phyloP scores from a whole-genome alignment of 352 stramenopile genomes.

The Phytophthora chlamydospora region DNA sequence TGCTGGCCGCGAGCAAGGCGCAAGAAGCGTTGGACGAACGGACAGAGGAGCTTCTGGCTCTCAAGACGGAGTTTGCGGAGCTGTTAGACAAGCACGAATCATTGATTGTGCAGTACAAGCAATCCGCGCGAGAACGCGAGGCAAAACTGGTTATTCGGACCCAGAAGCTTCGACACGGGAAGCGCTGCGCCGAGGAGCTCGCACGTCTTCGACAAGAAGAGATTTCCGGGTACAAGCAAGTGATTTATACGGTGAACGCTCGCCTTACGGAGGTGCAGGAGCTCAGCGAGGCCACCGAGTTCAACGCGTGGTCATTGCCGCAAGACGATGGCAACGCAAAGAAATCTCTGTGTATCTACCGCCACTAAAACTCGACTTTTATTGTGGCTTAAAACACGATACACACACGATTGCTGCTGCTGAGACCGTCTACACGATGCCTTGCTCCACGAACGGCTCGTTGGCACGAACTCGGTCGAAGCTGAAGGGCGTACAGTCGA shows the following conservation, averaged over 20 bases:
- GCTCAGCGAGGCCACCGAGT: conserved; percentile 30
- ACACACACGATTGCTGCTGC: conserved; percentile 7
- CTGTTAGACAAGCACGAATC: conserved; percentile 62
- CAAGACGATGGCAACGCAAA: conserved; percentile 34
- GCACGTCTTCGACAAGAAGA: conserved; percentile 52
- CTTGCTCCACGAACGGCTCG: conserved; percentile 74
- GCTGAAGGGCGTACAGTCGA: conserved; percentile 73
- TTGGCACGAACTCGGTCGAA: conserved; percentile 77
- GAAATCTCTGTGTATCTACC: conserved; percentile 71
- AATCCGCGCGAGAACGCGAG: conserved; percentile 47
- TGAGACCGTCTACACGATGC: conserved; percentile 62
- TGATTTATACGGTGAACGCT: conserved; percentile 66
- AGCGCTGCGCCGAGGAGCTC: conserved; percentile 62
- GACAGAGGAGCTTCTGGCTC: conserved; percentile 52
- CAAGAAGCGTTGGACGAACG: conserved; percentile 45
- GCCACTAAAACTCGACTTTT: conserved; percentile 48
- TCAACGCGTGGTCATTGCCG: conserved; percentile 37
- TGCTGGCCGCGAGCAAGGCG: conserved; percentile 34
- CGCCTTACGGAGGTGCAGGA: conserved; percentile 64
- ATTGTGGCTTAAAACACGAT: conserved; percentile 19
- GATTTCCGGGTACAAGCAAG: conserved; percentile 65
- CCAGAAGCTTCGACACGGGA: conserved; percentile 45
- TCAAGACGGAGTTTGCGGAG: conserved; percentile 73
- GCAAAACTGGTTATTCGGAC: conserved; percentile 37
- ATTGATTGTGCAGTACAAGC: conserved; percentile 45